Evolutionary conservation across 129 eudicot genomes (phyloP), one percentile per base, ranked within the genome.

Genomic region (Flaveria linearis): DNA sequence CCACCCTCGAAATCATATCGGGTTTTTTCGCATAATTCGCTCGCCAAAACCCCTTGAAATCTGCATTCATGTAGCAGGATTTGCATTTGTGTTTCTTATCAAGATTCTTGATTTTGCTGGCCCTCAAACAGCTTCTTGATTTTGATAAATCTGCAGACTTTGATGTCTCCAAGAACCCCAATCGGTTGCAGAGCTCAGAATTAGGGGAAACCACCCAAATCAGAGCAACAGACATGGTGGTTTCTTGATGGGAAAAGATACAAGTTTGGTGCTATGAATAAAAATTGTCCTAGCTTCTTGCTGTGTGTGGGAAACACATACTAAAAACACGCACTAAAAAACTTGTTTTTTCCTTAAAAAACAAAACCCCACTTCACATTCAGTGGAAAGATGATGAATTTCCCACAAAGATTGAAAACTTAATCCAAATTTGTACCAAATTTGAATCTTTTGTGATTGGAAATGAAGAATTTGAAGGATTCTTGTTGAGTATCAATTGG

Each of bases 221-320:
- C 81, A 86, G 63, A 85, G 96, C 87, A 81, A 89, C 90, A 81
- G 99, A 85, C 97, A 91, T 91, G 84, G 87, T 73, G 63, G 77
- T 78, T 73, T 12, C 63, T 74, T 67, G 69, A 66, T 10, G 50
- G 41, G 50, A 56, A 53, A 80, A 68, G 57, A 69, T 36, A 30
- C 60, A 64, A 10, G 33, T 14, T 68, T 52, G 45, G 74, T 60
- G 78, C 81, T 51, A n/a, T 42, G 53, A 58, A 73, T 28, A 30
- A 26, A 15, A 43, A 62, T 15, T 62, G 10, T 62, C 15, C 62
- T 56, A 18, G 62, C 20, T 56, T 56, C 62, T 56, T 56, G 20
- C 1, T 20, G 62, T 53, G 43, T 63, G 69, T 63, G 16, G 69
- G 33, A 28, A 61, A 10, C 68, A 61, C 68, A 63, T 30, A 63